These are phyloP conservation scores for Xerocomus nothofagi DNA, from an alignment of 1,284 basidiomycete species.

Conservation along the genomic window DNA sequence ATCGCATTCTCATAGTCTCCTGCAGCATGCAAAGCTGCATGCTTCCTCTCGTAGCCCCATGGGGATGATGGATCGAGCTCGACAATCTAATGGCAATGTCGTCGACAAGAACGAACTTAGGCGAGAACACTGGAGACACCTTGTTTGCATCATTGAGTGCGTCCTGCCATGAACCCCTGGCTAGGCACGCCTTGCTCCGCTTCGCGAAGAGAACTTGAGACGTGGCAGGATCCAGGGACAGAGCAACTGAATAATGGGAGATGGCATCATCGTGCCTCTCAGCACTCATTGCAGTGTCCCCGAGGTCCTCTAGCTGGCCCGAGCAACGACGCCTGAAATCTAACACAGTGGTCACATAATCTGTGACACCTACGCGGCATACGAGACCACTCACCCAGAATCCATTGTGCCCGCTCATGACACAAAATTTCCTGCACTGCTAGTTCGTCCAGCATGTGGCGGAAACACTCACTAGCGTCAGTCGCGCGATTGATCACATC, in stretches of 20 bases:
- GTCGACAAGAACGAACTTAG: neutral
- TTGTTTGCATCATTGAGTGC: slow-evolving; percentile 10
- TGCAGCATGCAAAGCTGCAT: neutral
- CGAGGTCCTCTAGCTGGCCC: neutral
- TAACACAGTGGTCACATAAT: neutral
- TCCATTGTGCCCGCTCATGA: neutral
- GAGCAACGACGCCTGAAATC: neutral
- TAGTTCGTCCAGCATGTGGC: neutral
- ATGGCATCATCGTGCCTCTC: slow-evolving; percentile 1
- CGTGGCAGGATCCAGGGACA: neutral
- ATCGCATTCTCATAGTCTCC: neutral
- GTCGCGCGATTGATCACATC: neutral
- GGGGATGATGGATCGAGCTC: slow-evolving; percentile 1
- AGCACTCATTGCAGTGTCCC: neutral
- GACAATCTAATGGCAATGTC: neutral
- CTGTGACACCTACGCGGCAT: too few relatives aligned
- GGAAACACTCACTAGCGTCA: slow-evolving; percentile 3
- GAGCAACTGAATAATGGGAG: neutral
- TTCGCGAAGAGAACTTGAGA: slow-evolving; percentile 1
- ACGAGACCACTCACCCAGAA: neutral
- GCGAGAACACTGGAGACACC: neutral
- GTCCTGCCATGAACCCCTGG: neutral
- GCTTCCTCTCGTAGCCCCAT: slow-evolving; percentile 6
- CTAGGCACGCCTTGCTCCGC: slow-evolving; percentile 5
- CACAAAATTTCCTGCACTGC: neutral